phyloP scores from a whole-genome alignment of 108 stramenopile species.

The Pseudonitzschia pungens region DNA sequence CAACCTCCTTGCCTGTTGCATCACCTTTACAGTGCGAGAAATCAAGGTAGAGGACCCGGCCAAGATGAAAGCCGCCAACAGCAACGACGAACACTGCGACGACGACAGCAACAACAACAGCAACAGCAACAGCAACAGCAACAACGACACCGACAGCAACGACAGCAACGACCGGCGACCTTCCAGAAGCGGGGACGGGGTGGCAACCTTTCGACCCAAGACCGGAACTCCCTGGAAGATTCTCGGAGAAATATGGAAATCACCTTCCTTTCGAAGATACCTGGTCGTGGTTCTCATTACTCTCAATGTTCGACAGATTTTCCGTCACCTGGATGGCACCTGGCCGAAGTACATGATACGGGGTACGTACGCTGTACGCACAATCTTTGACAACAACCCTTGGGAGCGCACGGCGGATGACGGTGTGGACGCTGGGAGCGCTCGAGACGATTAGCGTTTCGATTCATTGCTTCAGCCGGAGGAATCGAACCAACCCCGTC shows the following conservation, averaged over 20 bases:
- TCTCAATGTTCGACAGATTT: conserved; percentile 81
- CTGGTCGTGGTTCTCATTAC: conserved; percentile 72
- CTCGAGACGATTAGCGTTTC: no score
- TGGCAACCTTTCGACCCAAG: conserved; percentile 51
- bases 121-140: background rate
- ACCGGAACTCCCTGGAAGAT: conserved; percentile 53
- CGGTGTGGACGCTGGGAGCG: no score
- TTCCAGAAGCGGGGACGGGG: background rate
- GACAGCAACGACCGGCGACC: background rate
- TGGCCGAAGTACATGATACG: conserved; percentile 83
- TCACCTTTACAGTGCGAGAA: conserved; percentile 60
- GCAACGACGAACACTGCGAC: background rate
- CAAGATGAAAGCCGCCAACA: conserved; percentile 1
- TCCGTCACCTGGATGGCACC: conserved; percentile 85
- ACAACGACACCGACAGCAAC: conserved; percentile 5
- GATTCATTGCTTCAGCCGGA: background rate
- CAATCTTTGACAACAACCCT: no score
- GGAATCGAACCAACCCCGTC: background rate
- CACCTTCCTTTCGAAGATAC: conserved; percentile 75
- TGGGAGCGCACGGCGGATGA: no score
- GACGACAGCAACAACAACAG: conserved; percentile 17
- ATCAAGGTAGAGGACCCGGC: conserved; percentile 53
- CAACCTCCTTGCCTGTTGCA: conserved; percentile 56
- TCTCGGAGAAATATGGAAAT: conserved; percentile 45
- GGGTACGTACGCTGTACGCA: background rate